phyloP scores from a whole-genome alignment of 306 rosid species.

The Carpinus fangiana region DNA sequence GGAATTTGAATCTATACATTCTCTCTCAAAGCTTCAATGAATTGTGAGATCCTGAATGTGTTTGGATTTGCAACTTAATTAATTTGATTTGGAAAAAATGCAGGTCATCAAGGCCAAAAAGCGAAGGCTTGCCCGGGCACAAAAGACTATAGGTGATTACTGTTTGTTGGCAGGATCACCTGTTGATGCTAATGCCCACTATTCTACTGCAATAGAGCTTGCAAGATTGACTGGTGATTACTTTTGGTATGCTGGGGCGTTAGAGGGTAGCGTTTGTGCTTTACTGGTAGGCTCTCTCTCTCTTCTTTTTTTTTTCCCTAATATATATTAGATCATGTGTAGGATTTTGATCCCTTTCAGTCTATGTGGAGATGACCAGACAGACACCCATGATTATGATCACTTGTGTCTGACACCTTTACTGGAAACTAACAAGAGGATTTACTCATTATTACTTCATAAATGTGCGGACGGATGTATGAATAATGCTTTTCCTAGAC shows the following conservation, averaged over 20 bases:
- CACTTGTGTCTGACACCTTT: neutral
- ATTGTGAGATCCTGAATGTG: neutral
- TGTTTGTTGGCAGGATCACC: constrained; percentile 97
- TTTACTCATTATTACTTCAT: neutral
- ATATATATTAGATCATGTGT: neutral
- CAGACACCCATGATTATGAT: neutral
- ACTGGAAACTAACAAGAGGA: neutral
- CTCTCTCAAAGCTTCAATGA: constrained; percentile 5
- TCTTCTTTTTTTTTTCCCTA: neutral
- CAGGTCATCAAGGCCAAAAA: constrained; percentile 97
- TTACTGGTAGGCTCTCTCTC: constrained; percentile 58
- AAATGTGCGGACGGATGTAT: neutral
- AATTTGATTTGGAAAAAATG: constrained; percentile 29
- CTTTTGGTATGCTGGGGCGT: constrained; percentile 96
- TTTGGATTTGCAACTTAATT: constrained; percentile 17
- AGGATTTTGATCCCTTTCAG: neutral
- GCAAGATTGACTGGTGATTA: constrained; percentile 87
- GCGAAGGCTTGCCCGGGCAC: constrained; percentile 95
- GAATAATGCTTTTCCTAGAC: neutral
- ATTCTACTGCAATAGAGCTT: constrained; percentile 83
- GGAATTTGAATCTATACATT: constrained; percentile 28
- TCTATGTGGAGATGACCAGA: neutral
- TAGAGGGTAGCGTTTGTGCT: constrained; percentile 95
- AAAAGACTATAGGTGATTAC: constrained; percentile 96
- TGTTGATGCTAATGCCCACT: constrained; percentile 95